phyloP scores from a whole-genome alignment of 179 eudicot genomes.

The Monotropa hypopitys region DNA sequence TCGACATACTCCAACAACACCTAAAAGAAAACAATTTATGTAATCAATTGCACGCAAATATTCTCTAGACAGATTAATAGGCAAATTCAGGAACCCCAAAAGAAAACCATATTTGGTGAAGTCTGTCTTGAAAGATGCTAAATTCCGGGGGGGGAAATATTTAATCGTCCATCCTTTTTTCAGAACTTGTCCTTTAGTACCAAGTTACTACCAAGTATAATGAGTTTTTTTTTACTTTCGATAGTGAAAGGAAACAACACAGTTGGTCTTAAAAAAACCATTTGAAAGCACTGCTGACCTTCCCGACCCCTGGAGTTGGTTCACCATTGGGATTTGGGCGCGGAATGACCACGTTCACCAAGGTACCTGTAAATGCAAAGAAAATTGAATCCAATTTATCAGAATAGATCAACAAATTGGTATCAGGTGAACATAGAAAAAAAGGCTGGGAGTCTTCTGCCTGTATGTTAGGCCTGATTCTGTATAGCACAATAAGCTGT shows the following conservation, averaged over 20 bases:
- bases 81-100: background rate
- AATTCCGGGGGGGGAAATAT: too few relatives aligned
- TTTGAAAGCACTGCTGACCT: too few relatives aligned
- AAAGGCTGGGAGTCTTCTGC: conserved; percentile 23
- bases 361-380: conserved; percentile 45
- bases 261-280: background rate
- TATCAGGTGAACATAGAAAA: conserved; percentile 7
- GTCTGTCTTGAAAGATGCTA: background rate
- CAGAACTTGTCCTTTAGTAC: background rate
- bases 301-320: conserved; percentile 74
- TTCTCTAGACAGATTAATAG: background rate
- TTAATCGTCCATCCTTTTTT: background rate
- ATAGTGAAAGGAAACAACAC: background rate
- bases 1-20: conserved; percentile 84
- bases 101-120: background rate
- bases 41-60: background rate
- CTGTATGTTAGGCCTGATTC: conserved; percentile 25
- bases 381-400: conserved; percentile 5
- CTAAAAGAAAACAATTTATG: conserved; percentile 19
- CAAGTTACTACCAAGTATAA: background rate
- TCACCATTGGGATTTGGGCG: conserved; percentile 72
- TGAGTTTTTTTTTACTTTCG: background rate
- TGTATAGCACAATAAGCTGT: too few relatives aligned
- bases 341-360: conserved; percentile 67
- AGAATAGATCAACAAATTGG: background rate